Evolutionary conservation across 73 alveolate genomes (phyloP).

Genomic region (Symbiodinium pilosum): DNA sequence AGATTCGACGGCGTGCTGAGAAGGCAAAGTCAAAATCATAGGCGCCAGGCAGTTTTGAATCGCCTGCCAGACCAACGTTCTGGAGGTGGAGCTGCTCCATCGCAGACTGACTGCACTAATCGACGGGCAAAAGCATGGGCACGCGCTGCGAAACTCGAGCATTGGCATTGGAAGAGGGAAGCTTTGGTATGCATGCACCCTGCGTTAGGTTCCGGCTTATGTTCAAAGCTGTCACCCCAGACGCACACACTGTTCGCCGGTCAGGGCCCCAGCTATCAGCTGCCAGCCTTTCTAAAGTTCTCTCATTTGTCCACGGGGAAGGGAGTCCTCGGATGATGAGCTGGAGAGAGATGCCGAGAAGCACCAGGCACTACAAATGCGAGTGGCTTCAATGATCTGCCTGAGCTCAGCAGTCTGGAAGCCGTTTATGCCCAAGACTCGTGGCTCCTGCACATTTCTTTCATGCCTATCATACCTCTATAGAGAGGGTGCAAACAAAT

Average conservation of each 20-base stretch:
- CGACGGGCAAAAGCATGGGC: no score
- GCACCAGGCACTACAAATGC: constrained; percentile 25
- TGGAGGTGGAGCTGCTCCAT: not conserved
- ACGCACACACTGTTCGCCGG: not conserved
- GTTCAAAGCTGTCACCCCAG: constrained; percentile 72
- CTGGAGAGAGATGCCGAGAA: not conserved
- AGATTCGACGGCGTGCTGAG: constrained; percentile 65
- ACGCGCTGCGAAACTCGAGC: not conserved
- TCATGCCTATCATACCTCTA: not conserved
- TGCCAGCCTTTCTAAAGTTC: no score
- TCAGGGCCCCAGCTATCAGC: no score
- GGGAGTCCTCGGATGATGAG: not conserved
- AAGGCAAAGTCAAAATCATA: constrained; percentile 22
- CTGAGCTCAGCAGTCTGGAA: no score
- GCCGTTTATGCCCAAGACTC: not conserved
- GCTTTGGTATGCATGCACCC: not conserved
- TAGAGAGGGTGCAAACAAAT: not conserved
- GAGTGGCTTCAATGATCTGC: no score
- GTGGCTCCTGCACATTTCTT: no score
- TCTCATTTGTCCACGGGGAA: no score
- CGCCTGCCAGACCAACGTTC: not conserved
- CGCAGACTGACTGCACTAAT: no score
- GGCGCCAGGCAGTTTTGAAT: not conserved
- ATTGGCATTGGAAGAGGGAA: not conserved
- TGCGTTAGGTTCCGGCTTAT: constrained; percentile 63